Base-by-base conservation (phyloP, 345 rosid species). In the Carallia pectinifolia region DNA sequence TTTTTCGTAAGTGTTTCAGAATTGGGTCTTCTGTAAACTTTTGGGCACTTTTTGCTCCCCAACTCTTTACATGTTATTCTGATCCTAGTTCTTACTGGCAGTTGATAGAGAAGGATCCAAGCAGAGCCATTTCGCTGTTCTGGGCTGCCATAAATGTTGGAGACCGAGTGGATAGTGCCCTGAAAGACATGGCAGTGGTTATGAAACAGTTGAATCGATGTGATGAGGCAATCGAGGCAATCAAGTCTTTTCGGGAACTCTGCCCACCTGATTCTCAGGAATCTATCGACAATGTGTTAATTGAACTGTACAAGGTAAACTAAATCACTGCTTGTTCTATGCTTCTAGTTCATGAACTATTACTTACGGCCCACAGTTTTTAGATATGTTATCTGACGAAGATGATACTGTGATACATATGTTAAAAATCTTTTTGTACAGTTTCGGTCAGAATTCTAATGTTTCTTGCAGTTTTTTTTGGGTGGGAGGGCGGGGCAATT, bases 131-230 rank as follows among this genome's bases (percentile, higher is more conserved):
- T 80, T 81, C 93, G 15, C 66, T 90, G 77, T 88, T 88, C 71
- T 88, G 96, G 93, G 89, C 93, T 58, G 96, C 91, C 34, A 90
- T 88, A 60, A 90, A 90, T 79, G 79, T 83, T 27, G 91, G 93
- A 62, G 93, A 89, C 79, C 74, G 90, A 17, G 86, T 91, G 53
- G 97, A 89, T 52, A 87, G 94, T 74, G 88, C 92, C 8, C 68
- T 89, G 79, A 87, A 91, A 68, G 92, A 89, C 80, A 91, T 89
- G 97, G 94, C 92, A 1, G 88, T 85, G 48, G 92, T 87, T 53
- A 85, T 91, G 92, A 89, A 87, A 58, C 92, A 88, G 66, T 56
- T 88, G 73, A 62, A 87, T 74, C 74, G 94, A 72, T 63, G 90
- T 60, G 89, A 90, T 33, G 94, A 89, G 79, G 97, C 90, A 7